Evolutionary conservation across 1,139 yeast genomes (phyloP).

Genomic region (Nakaseomyces uthaithaninus): DNA sequence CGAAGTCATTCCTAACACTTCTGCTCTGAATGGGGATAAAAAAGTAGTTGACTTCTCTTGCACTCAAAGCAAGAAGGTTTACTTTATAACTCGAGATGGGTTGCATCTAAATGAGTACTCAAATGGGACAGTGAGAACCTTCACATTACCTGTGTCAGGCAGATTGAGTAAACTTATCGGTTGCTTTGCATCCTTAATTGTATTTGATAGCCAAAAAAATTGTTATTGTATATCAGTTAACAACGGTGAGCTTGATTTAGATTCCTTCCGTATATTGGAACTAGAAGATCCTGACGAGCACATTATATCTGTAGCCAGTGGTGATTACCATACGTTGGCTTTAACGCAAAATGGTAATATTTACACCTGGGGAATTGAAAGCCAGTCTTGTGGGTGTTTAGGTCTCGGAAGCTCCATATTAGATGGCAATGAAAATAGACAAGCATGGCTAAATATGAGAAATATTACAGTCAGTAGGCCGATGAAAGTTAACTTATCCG

Average conservation of each 20-base stretch:
- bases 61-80: constrained; percentile 43
- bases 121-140: constrained; percentile 23
- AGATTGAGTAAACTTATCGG: constrained; percentile 25
- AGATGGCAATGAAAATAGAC: constrained; percentile 13
- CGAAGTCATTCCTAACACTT: constrained; percentile 38
- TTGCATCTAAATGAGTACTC: constrained; percentile 37
- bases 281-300: constrained; percentile 41
- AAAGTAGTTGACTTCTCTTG: constrained; percentile 49
- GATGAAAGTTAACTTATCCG: constrained; percentile 33
- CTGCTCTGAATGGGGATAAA: constrained; percentile 26
- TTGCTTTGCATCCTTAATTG: constrained; percentile 38
- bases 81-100: constrained; percentile 44
- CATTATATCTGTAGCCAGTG: constrained; percentile 54
- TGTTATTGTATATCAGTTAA: constrained; percentile 33
- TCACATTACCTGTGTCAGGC: constrained; percentile 24
- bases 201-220: constrained; percentile 39
- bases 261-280: constrained; percentile 21
- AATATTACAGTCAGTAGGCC: constrained; percentile 43
- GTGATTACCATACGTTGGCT: constrained; percentile 68
- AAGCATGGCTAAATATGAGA: constrained; percentile 31
- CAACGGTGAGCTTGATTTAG: constrained; percentile 34
- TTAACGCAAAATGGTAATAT: constrained; percentile 51
- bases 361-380: constrained; percentile 66
- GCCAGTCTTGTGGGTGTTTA: constrained; percentile 56
- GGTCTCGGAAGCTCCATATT: constrained; percentile 44